phyloP scores from a whole-genome alignment of 257 asterid species.

The Jasminum sambac region DNA sequence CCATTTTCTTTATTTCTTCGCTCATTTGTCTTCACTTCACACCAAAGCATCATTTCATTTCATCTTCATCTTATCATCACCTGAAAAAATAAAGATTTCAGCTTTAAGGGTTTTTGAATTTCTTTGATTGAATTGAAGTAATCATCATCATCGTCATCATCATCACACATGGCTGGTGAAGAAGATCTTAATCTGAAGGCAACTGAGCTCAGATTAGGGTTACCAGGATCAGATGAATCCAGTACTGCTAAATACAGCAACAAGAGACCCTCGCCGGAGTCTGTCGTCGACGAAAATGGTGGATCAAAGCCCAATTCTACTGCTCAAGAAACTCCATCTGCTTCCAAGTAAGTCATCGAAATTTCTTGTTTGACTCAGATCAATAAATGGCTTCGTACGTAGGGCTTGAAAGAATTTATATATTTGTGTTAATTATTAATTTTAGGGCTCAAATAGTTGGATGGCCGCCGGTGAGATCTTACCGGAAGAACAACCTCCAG shows the following conservation, averaged over 20 bases:
- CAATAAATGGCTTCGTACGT: no score
- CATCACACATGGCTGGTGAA: slow-evolving; percentile 24
- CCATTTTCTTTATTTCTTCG: no score
- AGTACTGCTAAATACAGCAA: slow-evolving; percentile 32
- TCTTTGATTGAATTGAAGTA: no score
- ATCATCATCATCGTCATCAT: no score
- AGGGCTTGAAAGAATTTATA: background rate
- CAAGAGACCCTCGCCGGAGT: slow-evolving; percentile 51
- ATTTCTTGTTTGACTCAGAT: background rate
- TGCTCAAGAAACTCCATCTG: slow-evolving; percentile 37
- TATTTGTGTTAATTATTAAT: background rate
- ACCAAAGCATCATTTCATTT: background rate
- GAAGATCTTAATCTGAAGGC: slow-evolving; percentile 47
- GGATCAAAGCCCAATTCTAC: slow-evolving; percentile 30
- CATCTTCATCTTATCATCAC: background rate
- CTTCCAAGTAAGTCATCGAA: slow-evolving; percentile 46
- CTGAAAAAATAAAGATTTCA: background rate
- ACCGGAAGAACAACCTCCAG: slow-evolving; percentile 51
- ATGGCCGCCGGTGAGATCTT: slow-evolving; percentile 69
- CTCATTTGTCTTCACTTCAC: slow-evolving; percentile 4
- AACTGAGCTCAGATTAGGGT: slow-evolving; percentile 59
- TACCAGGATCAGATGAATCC: slow-evolving; percentile 50
- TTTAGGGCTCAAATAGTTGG: slow-evolving; percentile 60
- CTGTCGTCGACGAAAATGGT: slow-evolving; percentile 35
- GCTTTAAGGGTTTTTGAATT: background rate